Conservation (phyloP, 2,329 filamentous ascomycete genomes). For the Aspergillus japonicus region DNA sequence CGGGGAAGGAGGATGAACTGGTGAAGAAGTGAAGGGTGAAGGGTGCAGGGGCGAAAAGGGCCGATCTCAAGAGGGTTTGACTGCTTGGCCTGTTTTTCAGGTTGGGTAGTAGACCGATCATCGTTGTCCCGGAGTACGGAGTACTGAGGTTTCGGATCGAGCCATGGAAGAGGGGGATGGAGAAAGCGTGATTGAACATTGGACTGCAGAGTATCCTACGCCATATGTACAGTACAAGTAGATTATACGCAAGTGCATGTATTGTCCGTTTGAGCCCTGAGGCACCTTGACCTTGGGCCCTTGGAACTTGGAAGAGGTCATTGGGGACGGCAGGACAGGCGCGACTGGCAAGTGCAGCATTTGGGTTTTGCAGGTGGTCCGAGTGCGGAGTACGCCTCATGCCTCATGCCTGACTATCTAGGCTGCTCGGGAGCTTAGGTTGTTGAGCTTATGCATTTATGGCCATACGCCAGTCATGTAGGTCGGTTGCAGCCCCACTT, state of each 20-base stretch:
- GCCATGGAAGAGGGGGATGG: constrained; percentile 5
- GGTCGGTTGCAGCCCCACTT: constrained; percentile 20
- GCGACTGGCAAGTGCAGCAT: constrained; percentile 12
- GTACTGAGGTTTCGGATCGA: not conserved
- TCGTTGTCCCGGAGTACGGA: constrained; percentile 5
- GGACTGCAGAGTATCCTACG: constrained; percentile 19
- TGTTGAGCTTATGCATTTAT: constrained; percentile 28
- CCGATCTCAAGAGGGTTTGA: not conserved
- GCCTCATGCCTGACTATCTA: constrained; percentile 22
- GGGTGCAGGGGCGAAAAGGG: constrained; percentile 1
- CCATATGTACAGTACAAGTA: constrained; percentile 12
- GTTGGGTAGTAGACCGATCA: constrained; percentile 16
- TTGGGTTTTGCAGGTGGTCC: constrained; percentile 19
- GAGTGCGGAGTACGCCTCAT: constrained; percentile 20
- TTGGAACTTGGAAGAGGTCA: constrained; percentile 1
- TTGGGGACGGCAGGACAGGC: constrained; percentile 5
- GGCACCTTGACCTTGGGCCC: not conserved
- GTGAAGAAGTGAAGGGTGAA: not conserved
- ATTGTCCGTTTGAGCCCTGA: constrained; percentile 13
- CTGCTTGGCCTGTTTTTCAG: not conserved
- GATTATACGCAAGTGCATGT: constrained; percentile 15
- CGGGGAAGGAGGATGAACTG: not conserved
- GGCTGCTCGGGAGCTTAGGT: constrained; percentile 27
- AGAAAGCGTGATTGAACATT: constrained; percentile 10
- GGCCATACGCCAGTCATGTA: constrained; percentile 24